Base-by-base conservation (phyloP, 2,329 filamentous ascomycete species). In the Botryotinia convoluta region DNA sequence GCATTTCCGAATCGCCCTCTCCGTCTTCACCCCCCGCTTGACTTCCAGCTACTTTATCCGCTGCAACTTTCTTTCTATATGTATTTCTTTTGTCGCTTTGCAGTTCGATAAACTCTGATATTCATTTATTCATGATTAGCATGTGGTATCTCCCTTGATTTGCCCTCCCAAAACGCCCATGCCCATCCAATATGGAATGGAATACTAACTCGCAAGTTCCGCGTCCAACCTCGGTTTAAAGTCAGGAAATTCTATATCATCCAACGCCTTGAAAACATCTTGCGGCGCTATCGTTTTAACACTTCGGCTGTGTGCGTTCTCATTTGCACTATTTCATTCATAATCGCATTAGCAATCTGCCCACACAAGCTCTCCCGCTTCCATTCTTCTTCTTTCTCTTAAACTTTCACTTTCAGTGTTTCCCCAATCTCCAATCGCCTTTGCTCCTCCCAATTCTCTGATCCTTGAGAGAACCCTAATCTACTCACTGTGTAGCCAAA, bases 281-380 rank as follows among this genome's bases (percentile, higher is more conserved):
- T 87, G 86, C 0, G 92, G 92, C 78, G 89, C 87, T 77, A 96
- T 92, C 0, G 92, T 95, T 84, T 95, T 95, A 81, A 94, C 92
- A 80, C 88, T 88, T n/a, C 87, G 86, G 67, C 83, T 83, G 70
- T 86, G 82, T 10, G 93, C 93, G 78, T 90, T 86, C 77, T 93
- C 91, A 78, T 93, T 94, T 62, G 93, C 91, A 75, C 92, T 95
- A 57, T 69, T 51, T 62, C 16, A 69, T 35, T 61, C 59, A 32
- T 2, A 32, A 32, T 32, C n/a, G 22, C 16, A 42, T 69, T 44
- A 69, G 65, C 37, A 57, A 42, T n/a, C 20, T 26, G 3, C 37
- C 18, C 48, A 57, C 37, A 32, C 48, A 26, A 26, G 7, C 2
- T 39, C n/a, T 10, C 16, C n/a, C 4, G 16, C 26, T 39, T 39